A percentile compares a stretch with the other conserved stretches of the same genome.
Evolutionary conservation across 73 alveolate species (phyloP).

Genomic region (Paramecium primaurelia): DNA sequence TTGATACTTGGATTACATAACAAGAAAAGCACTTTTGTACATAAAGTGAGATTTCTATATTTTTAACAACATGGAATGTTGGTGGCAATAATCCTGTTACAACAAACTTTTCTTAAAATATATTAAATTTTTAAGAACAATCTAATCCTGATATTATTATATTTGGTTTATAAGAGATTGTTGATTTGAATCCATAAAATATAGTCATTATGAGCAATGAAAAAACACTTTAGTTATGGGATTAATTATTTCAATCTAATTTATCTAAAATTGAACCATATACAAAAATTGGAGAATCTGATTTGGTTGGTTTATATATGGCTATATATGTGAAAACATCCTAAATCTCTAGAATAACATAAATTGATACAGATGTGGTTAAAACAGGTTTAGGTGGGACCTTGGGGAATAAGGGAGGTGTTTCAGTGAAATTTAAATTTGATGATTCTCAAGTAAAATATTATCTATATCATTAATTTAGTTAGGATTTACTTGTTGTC

Average conservation of each 20-base stretch:
- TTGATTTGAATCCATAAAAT: slow-evolving; percentile 73
- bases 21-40: slow-evolving; percentile 26
- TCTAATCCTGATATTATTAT: slow-evolving; percentile 66
- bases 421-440: slow-evolving; percentile 75
- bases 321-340: slow-evolving; percentile 65
- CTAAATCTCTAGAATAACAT: slow-evolving; percentile 52
- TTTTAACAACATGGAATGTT: slow-evolving; percentile 77
- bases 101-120: slow-evolving; percentile 69
- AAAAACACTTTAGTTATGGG: slow-evolving; percentile 62
- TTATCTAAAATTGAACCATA: slow-evolving; percentile 67
- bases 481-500: slow-evolving; percentile 69
- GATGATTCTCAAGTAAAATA: slow-evolving; percentile 66
- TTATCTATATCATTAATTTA: slow-evolving; percentile 64
- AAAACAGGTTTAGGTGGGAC: slow-evolving; percentile 94
- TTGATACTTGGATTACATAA: not conserved
- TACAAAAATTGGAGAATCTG: slow-evolving; percentile 65
- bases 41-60: slow-evolving; percentile 41
- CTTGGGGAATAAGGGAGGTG: slow-evolving; percentile 95
- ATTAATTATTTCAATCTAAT: slow-evolving; percentile 52
- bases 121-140: slow-evolving; percentile 67
- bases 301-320: slow-evolving; percentile 79
- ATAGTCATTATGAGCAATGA: slow-evolving; percentile 69
- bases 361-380: slow-evolving; percentile 69
- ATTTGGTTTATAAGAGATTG: slow-evolving; percentile 73
- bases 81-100: slow-evolving; percentile 71